Evolutionary conservation across 139 green algal genomes (phyloP).

Genomic region (Coccomyxa sp.): DNA sequence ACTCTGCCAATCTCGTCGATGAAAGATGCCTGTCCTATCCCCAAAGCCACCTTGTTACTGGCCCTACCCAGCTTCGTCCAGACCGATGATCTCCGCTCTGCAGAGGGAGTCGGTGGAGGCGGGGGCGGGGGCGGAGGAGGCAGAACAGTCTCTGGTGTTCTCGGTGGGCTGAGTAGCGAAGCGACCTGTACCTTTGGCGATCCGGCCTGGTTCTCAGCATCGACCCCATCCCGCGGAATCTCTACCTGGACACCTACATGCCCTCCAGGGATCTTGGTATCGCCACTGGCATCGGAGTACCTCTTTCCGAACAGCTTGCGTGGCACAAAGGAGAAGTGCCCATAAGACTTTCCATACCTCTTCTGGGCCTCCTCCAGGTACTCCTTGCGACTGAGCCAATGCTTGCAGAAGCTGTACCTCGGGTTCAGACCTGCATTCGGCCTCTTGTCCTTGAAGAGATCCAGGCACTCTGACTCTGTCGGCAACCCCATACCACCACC

Average conservation of each 20-base stretch:
- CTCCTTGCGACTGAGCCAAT: neutral
- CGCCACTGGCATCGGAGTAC: neutral
- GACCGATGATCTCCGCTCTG: neutral
- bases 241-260: neutral
- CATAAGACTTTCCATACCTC: neutral
- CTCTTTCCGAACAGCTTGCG: neutral
- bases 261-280: neutral
- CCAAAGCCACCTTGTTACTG: neutral
- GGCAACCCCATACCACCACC: neutral
- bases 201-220: neutral
- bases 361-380: neutral
- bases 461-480: neutral
- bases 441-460: neutral
- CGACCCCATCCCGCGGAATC: neutral
- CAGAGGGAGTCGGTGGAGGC: neutral
- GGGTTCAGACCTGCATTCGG: neutral
- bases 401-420: neutral
- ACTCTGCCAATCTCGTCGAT: neutral
- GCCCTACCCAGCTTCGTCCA: neutral
- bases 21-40: neutral
- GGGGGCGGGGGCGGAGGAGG: neutral
- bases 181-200: neutral
- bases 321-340: neutral
- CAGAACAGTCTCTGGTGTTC: neutral
- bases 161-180: neutral